phyloP scores from a whole-genome alignment of 257 asterid genomes.

The Cynanchum wilfordii region DNA sequence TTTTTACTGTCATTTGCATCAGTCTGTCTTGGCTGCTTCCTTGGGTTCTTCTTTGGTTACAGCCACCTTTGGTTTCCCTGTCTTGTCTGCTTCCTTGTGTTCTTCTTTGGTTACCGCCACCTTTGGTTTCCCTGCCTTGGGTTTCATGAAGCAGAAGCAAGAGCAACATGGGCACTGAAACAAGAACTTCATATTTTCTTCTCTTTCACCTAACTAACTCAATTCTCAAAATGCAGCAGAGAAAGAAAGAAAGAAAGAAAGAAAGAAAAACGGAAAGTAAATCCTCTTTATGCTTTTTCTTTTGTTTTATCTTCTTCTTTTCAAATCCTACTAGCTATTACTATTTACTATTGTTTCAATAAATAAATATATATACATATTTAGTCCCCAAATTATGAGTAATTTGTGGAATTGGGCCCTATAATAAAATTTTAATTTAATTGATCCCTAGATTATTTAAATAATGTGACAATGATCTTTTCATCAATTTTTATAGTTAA shows the following conservation, averaged over 20 bases:
- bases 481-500: too few species aligned
- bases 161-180: conserved; percentile 84
- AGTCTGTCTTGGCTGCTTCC: conserved; percentile 9
- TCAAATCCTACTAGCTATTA: neutral
- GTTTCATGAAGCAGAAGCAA: conserved; percentile 75
- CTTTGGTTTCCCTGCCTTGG: conserved; percentile 53
- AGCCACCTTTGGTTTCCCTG: neutral
- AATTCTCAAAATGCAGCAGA: neutral
- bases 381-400: too few species aligned
- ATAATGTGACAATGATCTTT: too few species aligned
- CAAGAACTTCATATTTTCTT: conserved; percentile 55
- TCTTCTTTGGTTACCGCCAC: conserved; percentile 14
- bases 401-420: too few species aligned
- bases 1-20: neutral
- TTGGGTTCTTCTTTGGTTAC: neutral
- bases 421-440: too few species aligned
- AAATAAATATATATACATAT: too few species aligned
- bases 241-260: neutral
- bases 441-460: too few species aligned
- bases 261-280: neutral
- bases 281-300: neutral
- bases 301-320: neutral
- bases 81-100: neutral
- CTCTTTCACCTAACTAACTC: neutral
- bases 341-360: too few species aligned